Evolutionary conservation across 225 moss, liverwort and hornwort species (phyloP), one percentile per base, ranked within the genome.

Genomic region (Polytrichum commune): DNA sequence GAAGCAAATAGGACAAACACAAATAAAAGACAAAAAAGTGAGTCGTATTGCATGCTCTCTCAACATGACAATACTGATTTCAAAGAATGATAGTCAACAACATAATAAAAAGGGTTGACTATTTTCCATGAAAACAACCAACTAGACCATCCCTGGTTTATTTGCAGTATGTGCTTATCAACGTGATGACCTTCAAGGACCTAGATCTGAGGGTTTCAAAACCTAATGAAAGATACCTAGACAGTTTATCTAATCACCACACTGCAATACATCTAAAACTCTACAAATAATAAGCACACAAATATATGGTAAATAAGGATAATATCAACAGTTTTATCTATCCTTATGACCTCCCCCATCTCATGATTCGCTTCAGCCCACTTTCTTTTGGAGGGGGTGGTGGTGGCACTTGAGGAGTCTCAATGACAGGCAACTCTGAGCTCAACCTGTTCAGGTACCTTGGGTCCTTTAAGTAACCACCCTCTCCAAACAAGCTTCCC

Each of bases 401-500:
- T 66, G 86, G 80, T 27, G 32, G 35, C 78, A 80, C 73, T 86
- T 73, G 57, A 78, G 83, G 62, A 66, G 70, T 61, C 73, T 98
- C 97, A 56, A 85, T 72, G 32, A 72, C 75, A 73, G 92, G 75
- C 60, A 70, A 57, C 73, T 89, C 90, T 23, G 91, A 80, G 57
- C 82, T 30, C 29, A 89, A 80, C 67, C 85, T 76, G 68, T 84
- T 91, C 78, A 91, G 65, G 80, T 94, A 97, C 32, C 87, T 79
- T 20, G 87, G 72, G 68, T 87, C 84, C 67, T 81, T 76, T 24
- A 87, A 71, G 74, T 88, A 88, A 53, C 97, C 94, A 74, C 97
- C 97, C 78, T 98, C 98, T 69, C 98, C 98, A 77, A 98, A 98
- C 33, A 98, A 81, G 69, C 98, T 94, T 68, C 98, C 95, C 76